Percentiles rank a stretch among this genome's conserved stretches.
phyloP scores from a whole-genome alignment of 164 flowering plant species.

The Macadamia integrifolia region DNA sequence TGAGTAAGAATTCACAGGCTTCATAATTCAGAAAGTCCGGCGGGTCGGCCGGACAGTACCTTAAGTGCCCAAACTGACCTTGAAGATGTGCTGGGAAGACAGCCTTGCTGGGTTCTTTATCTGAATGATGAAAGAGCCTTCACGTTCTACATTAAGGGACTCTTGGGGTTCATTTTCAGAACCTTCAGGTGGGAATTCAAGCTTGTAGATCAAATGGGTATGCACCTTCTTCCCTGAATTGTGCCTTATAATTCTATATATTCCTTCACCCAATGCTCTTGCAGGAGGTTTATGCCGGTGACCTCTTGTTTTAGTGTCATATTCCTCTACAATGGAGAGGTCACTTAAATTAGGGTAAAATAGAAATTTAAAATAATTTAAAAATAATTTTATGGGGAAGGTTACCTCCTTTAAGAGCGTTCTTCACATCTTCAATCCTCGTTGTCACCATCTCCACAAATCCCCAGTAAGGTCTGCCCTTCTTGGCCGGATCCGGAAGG shows the following conservation, averaged over 20 bases:
- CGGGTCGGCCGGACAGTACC: slow-evolving; percentile 53
- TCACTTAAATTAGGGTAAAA: too few relatives aligned
- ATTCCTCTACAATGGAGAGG: slow-evolving; percentile 36
- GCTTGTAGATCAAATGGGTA: slow-evolving; percentile 78
- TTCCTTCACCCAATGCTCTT: slow-evolving; percentile 67
- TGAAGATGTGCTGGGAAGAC: slow-evolving; percentile 68
- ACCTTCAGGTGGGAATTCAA: slow-evolving; percentile 52
- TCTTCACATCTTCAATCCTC: slow-evolving; percentile 39
- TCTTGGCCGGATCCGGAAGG: slow-evolving; percentile 57
- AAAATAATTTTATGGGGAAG: background rate
- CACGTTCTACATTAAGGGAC: slow-evolving; percentile 44
- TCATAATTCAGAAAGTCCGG: slow-evolving; percentile 76
- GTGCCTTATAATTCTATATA: slow-evolving; percentile 63
- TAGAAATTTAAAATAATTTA: too few relatives aligned
- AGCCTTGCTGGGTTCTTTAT: slow-evolving; percentile 80
- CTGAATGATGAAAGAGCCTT: slow-evolving; percentile 69
- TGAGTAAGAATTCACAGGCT: slow-evolving; percentile 75
- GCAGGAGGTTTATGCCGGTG: slow-evolving; percentile 39
- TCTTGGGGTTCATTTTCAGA: slow-evolving; percentile 47
- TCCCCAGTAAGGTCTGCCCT: slow-evolving; percentile 62
- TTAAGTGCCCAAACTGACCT: slow-evolving; percentile 36
- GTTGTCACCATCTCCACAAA: slow-evolving; percentile 80
- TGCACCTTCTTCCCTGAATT: slow-evolving; percentile 31
- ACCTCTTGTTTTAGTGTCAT: slow-evolving; percentile 63
- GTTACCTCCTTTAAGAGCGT: slow-evolving; percentile 55